Evolutionary conservation across 139 green algal species (phyloP).

Genomic region (Marvania coccoides): DNA sequence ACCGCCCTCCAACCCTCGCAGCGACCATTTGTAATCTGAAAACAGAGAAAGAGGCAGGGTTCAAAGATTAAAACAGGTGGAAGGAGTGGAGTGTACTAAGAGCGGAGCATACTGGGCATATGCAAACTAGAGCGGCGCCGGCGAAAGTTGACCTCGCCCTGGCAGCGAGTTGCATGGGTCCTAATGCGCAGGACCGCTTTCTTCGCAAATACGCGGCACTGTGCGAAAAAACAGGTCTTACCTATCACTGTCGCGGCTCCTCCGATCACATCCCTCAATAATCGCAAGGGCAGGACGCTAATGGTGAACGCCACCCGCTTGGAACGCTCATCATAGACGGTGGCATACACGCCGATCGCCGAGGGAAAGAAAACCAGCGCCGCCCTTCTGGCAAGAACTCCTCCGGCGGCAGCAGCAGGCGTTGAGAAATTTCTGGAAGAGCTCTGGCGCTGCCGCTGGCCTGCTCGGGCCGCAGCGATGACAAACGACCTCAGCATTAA

Average conservation of each 20-base stretch:
- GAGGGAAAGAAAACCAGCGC: slow-evolving; percentile 2
- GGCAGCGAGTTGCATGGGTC: too few relatives aligned
- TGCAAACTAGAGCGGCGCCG: too few relatives aligned
- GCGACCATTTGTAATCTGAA: slow-evolving; percentile 52
- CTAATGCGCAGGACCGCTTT: too few relatives aligned
- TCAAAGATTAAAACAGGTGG: neutral
- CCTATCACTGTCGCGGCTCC: slow-evolving; percentile 16
- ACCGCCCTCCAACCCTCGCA: slow-evolving; percentile 31
- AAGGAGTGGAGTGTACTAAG: neutral
- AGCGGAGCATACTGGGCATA: too few relatives aligned
- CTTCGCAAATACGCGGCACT: too few relatives aligned
- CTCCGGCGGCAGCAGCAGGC: neutral
- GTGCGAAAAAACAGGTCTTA: slow-evolving; percentile 8
- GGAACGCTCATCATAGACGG: slow-evolving; percentile 1
- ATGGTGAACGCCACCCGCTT: slow-evolving; percentile 1
- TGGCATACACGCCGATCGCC: slow-evolving; percentile 4
- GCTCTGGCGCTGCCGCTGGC: neutral
- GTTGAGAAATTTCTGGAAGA: neutral
- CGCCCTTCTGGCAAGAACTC: neutral
- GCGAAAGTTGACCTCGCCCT: too few relatives aligned
- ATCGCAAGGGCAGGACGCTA: slow-evolving; percentile 12
- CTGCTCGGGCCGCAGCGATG: neutral
- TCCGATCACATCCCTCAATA: slow-evolving; percentile 16
- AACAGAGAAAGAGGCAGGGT: neutral
- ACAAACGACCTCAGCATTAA: neutral